Evolutionary conservation across 179 eudicot genomes (phyloP).

Genomic region (Dionaea muscipula): DNA sequence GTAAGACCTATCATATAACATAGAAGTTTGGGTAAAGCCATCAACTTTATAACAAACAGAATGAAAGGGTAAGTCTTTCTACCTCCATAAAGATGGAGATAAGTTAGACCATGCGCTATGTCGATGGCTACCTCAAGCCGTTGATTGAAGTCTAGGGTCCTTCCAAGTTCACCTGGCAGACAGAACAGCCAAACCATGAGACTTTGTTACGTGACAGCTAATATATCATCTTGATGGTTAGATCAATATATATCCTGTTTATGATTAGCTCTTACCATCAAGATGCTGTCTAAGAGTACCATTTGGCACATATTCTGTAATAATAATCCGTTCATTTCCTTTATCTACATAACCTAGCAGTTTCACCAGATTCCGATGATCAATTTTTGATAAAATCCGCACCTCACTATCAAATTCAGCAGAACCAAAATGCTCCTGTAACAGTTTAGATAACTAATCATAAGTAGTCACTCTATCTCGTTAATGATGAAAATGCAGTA

Average conservation of each 20-base stretch:
- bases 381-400: slow-evolving; percentile 77
- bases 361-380: slow-evolving; percentile 70
- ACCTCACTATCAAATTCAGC: slow-evolving; percentile 73
- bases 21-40: no score
- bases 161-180: slow-evolving; percentile 58
- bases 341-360: slow-evolving; percentile 80
- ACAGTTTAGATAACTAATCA: not conserved
- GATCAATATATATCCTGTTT: not conserved
- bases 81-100: slow-evolving; percentile 91
- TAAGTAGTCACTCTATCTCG: not conserved
- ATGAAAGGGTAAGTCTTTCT: slow-evolving; percentile 7
- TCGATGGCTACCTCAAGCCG: slow-evolving; percentile 87
- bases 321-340: slow-evolving; percentile 74
- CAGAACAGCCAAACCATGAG: slow-evolving; percentile 10
- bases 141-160: slow-evolving; percentile 66
- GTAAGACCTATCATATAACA: no score
- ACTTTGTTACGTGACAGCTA: not conserved
- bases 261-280: slow-evolving; percentile 53
- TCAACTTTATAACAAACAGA: no score
- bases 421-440: slow-evolving; percentile 63
- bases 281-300: slow-evolving; percentile 92
- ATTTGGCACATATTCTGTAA: slow-evolving; percentile 81
- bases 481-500: not conserved
- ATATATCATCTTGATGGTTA: no score
- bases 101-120: slow-evolving; percentile 81